These are phyloP conservation scores for Zygosaccharomyces siamensis DNA, from an alignment of 805 yeast species.

Conservation along the genomic window DNA sequence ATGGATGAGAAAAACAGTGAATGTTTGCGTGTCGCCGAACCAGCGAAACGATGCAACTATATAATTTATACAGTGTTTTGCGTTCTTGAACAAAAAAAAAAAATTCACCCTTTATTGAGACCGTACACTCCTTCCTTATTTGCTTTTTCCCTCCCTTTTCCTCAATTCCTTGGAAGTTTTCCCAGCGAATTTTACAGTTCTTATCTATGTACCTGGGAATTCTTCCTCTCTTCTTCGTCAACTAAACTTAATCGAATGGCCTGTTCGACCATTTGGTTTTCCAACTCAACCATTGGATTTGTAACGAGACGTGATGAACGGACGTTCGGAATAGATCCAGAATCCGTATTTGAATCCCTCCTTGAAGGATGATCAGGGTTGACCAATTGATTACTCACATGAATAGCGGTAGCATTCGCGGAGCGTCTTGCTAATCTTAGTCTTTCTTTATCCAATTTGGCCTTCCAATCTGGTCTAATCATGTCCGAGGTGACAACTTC, in stretches of 20 bases:
- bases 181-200: neutral
- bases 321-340: conserved; percentile 13
- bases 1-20: neutral
- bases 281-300: conserved; percentile 39
- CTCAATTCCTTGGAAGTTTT: neutral
- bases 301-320: conserved; percentile 15
- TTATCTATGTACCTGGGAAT: neutral
- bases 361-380: conserved; percentile 29
- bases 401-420: conserved; percentile 92
- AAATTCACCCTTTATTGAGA: neutral
- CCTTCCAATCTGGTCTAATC: conserved; percentile 92
- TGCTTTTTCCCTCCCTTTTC: neutral
- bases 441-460: conserved; percentile 64
- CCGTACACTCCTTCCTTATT: conserved; percentile 2
- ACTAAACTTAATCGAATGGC: conserved; percentile 71
- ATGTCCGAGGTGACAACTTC: conserved; percentile 73
- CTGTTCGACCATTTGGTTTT: conserved; percentile 78
- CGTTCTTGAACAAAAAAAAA: no score
- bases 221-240: conserved; percentile 36
- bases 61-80: no score
- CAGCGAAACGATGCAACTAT: neutral
- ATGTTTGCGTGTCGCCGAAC: neutral
- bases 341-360: conserved; percentile 20
- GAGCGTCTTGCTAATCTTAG: conserved; percentile 76
- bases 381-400: conserved; percentile 73